A percentile compares a stretch with the other conserved stretches of the same genome.
These are phyloP conservation scores for Phialophora chinensis DNA, from an alignment of 2,329 filamentous ascomycete genomes.

Conservation along the genomic window DNA sequence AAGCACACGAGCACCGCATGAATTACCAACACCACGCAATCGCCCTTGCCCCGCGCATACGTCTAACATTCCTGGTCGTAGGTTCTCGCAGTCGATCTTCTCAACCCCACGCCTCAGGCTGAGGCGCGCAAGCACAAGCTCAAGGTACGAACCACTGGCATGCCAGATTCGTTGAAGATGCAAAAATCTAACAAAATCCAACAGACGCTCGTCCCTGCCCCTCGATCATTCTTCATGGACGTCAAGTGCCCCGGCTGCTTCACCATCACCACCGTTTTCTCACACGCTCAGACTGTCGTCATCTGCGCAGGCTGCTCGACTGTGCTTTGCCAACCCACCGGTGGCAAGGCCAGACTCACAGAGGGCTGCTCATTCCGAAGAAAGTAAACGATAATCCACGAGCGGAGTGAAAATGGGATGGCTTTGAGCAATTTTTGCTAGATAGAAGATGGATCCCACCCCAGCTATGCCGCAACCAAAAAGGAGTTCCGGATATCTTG, in stretches of 20 bases:
- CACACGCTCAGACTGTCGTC: slow-evolving; percentile 99
- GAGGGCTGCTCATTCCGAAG: slow-evolving; percentile 99
- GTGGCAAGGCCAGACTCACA: slow-evolving; percentile 97
- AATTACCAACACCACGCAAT: slow-evolving; percentile 32
- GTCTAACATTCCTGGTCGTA: slow-evolving; percentile 51
- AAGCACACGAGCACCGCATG: slow-evolving; percentile 39
- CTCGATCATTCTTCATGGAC: slow-evolving; percentile 99
- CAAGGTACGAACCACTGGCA: slow-evolving; percentile 72
- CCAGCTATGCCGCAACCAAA: slow-evolving; percentile 56
- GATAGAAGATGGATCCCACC: slow-evolving; percentile 58
- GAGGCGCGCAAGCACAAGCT: slow-evolving; percentile 99
- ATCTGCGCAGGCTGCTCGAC: slow-evolving; percentile 99
- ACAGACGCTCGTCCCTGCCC: slow-evolving; percentile 90
- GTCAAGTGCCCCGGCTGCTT: slow-evolving; percentile 99
- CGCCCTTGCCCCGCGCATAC: slow-evolving; percentile 22
- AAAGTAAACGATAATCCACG: slow-evolving; percentile 74
- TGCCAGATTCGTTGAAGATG: neutral
- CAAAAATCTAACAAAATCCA: slow-evolving; percentile 27
- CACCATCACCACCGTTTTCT: slow-evolving; percentile 99
- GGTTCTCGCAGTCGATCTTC: slow-evolving; percentile 99
- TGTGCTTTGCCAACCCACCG: slow-evolving; percentile 98
- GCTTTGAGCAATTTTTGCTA: slow-evolving; percentile 44
- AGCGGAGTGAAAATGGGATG: slow-evolving; percentile 40
- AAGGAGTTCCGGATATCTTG: slow-evolving; percentile 86
- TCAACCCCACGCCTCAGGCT: slow-evolving; percentile 96